phyloP scores from a whole-genome alignment of 257 asterid species.

The Handroanthus guayacan region DNA sequence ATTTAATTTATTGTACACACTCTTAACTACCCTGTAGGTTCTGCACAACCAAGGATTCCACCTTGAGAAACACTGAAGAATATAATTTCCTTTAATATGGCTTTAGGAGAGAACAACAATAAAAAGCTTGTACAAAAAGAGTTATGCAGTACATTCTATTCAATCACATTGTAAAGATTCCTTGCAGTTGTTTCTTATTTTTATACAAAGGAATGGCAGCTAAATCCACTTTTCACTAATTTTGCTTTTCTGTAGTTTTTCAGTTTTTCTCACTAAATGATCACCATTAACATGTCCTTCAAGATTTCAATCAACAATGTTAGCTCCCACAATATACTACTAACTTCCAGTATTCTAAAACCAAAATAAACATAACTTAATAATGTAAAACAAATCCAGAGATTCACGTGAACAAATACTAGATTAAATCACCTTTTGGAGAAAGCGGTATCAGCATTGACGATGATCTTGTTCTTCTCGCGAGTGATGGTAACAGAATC shows the following conservation, averaged over 20 bases:
- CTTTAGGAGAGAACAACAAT: not conserved
- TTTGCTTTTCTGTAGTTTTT: not conserved
- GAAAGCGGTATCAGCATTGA: constrained; percentile 55
- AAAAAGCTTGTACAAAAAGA: not conserved
- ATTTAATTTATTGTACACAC: not conserved
- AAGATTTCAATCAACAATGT: not conserved
- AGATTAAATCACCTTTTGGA: constrained; percentile 54
- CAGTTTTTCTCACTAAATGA: not conserved
- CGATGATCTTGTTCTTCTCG: constrained; percentile 65
- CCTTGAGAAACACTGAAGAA: not conserved
- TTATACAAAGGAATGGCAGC: not conserved
- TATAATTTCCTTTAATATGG: not conserved
- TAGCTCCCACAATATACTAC: not conserved
- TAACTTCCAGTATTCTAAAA: not conserved
- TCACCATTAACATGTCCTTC: not conserved
- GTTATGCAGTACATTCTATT: not conserved
- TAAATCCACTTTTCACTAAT: not conserved
- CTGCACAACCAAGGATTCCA: not conserved
- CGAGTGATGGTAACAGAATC: constrained; percentile 62
- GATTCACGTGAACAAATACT: not conserved
- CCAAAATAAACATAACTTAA: not conserved
- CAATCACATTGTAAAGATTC: not conserved
- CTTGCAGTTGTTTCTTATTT: not conserved
- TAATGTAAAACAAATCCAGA: constrained; percentile 3
- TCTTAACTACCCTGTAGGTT: too few species aligned